These are phyloP conservation scores for Aspergillus tamarii DNA, from an alignment of 2,329 filamentous ascomycete genomes.

Conservation along the genomic window DNA sequence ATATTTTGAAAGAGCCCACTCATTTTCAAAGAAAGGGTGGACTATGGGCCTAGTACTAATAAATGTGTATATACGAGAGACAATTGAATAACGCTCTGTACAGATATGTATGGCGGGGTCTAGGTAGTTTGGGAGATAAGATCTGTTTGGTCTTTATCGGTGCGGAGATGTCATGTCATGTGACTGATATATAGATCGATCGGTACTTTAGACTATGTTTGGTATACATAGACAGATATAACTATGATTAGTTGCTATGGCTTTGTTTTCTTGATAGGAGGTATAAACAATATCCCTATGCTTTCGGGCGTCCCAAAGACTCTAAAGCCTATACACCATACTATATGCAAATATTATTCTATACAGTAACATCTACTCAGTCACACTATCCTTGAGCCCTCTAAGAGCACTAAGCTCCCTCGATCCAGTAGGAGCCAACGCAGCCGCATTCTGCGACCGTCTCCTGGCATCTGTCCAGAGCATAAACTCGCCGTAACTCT, in stretches of 20 bases:
- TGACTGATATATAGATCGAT: constrained; percentile 6
- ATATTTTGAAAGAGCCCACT: constrained; percentile 65
- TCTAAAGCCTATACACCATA: not conserved
- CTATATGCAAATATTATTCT: not conserved
- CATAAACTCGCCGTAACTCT: constrained; percentile 67
- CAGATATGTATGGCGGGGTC: not conserved
- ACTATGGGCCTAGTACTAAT: not conserved
- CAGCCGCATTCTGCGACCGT: constrained; percentile 56
- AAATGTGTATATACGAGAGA: not conserved
- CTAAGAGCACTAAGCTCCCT: constrained; percentile 39
- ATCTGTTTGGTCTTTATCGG: not conserved
- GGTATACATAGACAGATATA: not conserved
- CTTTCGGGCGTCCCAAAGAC: not conserved
- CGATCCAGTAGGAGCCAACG: constrained; percentile 38
- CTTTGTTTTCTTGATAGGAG: not conserved
- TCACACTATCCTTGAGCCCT: constrained; percentile 42
- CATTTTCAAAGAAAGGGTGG: not conserved
- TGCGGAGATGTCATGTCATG: constrained; percentile 16
- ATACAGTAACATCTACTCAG: constrained; percentile 32
- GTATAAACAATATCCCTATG: not conserved
- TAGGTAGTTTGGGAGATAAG: not conserved
- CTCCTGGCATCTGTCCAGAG: constrained; percentile 65
- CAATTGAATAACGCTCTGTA: not conserved
- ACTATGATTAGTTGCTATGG: not conserved
- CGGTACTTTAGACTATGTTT: not conserved